Conservation (phyloP, 2,329 filamentous ascomycete genomes). For the Colletotrichum tropicale region DNA sequence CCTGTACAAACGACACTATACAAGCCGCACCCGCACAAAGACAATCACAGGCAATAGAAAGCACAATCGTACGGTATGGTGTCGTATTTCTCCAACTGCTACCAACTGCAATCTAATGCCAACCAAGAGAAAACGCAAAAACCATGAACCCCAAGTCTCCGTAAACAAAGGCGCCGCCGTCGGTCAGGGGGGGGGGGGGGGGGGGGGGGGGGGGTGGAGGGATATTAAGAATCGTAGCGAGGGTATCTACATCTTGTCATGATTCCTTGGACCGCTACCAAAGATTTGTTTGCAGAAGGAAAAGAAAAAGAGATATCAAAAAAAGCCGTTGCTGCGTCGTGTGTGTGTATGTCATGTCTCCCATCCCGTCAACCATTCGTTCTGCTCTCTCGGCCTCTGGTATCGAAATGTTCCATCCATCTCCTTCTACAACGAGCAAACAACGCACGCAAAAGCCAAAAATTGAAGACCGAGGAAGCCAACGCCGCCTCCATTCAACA, state of each 20-base stretch:
- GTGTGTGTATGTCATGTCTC: background rate
- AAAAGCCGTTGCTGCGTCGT: background rate
- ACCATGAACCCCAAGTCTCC: background rate
- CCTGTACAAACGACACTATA: background rate
- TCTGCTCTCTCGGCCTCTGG: conserved; percentile 1
- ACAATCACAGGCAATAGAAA: background rate
- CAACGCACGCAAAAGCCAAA: background rate
- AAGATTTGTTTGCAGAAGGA: background rate
- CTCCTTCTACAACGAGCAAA: background rate
- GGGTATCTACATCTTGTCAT: conserved; percentile 9
- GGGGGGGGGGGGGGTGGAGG: background rate
- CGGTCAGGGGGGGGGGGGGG: background rate
- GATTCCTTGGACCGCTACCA: background rate
- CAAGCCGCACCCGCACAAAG: background rate
- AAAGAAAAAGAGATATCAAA: background rate
- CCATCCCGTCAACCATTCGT: background rate
- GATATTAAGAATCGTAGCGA: background rate
- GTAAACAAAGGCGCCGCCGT: background rate
- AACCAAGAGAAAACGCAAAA: background rate
- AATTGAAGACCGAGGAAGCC: background rate
- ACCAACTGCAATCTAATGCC: background rate
- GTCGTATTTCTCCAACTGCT: background rate
- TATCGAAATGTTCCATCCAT: conserved; percentile 3
- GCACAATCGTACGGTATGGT: background rate
- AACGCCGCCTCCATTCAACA: background rate